Evolutionary conservation across 2,329 filamentous ascomycete genomes (phyloP).

Genomic region (Podosphaera aphanis): DNA sequence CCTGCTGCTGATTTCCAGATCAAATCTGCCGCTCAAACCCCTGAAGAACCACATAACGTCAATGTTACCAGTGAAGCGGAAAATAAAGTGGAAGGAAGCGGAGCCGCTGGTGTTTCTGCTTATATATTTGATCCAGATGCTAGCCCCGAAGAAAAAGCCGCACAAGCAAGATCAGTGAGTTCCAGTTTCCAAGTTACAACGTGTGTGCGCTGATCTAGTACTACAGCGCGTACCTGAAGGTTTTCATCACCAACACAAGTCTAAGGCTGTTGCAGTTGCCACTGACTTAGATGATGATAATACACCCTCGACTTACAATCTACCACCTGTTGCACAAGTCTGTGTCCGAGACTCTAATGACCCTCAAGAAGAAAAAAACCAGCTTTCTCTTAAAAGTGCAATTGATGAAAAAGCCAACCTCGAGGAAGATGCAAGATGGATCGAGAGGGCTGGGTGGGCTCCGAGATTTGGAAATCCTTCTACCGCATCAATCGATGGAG

Average conservation of each 20-base stretch:
- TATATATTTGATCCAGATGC: conserved; percentile 78
- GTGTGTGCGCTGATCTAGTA: not conserved
- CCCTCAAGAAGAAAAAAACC: conserved; percentile 23
- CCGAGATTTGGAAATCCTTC: conserved; percentile 56
- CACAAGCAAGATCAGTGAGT: conserved; percentile 53
- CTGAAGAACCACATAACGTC: conserved; percentile 42
- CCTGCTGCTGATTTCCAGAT: conserved; percentile 46
- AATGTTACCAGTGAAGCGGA: conserved; percentile 45
- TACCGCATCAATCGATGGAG: conserved; percentile 24
- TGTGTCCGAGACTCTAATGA: conserved; percentile 33
- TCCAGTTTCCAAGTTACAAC: not conserved
- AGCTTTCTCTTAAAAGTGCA: conserved; percentile 25
- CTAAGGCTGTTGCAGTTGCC: conserved; percentile 44
- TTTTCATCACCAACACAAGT: conserved; percentile 35
- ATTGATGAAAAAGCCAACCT: conserved; percentile 22
- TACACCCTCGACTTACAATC: conserved; percentile 44
- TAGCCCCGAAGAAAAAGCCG: conserved; percentile 59
- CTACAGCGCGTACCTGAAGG: conserved; percentile 39
- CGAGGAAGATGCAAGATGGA: conserved; percentile 27
- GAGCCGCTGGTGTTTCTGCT: conserved; percentile 54
- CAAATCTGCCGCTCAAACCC: conserved; percentile 57
- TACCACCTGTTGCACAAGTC: conserved; percentile 50
- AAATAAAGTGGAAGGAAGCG: conserved; percentile 52
- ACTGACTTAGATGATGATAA: conserved; percentile 66
- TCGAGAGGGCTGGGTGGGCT: conserved; percentile 56